Evolutionary conservation across 257 asterid species (phyloP).

Genomic region (Przewalskia tangutica): DNA sequence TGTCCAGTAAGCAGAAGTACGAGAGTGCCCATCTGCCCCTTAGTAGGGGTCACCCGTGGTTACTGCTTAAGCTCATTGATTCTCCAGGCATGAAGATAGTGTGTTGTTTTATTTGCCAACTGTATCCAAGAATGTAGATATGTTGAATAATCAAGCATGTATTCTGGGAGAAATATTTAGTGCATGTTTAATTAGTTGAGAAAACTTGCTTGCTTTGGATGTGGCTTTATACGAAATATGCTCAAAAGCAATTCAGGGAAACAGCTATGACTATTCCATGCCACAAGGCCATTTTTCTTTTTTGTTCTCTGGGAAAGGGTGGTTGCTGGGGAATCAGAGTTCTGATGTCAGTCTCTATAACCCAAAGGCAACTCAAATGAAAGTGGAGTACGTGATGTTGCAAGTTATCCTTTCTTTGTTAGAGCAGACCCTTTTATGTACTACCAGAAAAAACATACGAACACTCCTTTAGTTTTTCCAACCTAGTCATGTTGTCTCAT

Average conservation of each 20-base stretch:
- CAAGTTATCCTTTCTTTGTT: neutral
- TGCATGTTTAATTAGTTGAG: neutral
- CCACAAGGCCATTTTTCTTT: neutral
- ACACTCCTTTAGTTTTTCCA: neutral
- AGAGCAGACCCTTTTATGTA: neutral
- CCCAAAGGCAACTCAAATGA: neutral
- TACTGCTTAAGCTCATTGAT: neutral
- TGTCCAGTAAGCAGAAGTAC: neutral
- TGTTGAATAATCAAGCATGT: conserved; percentile 2
- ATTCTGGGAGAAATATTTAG: neutral
- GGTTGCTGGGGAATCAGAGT: neutral
- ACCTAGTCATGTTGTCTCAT: neutral
- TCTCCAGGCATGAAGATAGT: neutral
- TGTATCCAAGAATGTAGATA: conserved; percentile 5
- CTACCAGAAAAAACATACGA: neutral
- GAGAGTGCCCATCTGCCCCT: neutral
- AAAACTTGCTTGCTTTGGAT: neutral
- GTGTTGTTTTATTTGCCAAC: neutral
- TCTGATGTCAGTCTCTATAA: neutral
- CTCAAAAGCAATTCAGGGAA: neutral
- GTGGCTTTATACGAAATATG: neutral
- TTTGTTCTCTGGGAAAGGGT: neutral
- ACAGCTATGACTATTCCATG: neutral
- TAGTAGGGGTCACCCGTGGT: neutral
- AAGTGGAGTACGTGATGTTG: no score